phyloP scores from a whole-genome alignment of 169 alveolate genomes.

The Cystoisospora suis region DNA sequence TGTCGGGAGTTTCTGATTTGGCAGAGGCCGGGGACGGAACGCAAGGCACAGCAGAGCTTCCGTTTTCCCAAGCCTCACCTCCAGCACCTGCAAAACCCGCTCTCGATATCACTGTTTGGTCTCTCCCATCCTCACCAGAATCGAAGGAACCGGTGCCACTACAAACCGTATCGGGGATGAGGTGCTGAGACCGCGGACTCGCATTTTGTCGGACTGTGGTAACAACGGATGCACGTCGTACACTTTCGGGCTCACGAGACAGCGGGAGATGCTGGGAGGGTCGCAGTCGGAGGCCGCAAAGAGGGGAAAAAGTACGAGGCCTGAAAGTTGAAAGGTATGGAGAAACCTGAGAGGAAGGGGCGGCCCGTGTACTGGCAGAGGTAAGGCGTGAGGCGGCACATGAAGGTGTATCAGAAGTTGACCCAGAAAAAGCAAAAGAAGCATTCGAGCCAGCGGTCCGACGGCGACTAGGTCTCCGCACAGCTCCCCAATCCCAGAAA shows the following conservation, averaged over 20 bases:
- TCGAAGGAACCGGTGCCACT: not conserved
- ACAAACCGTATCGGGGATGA: not conserved
- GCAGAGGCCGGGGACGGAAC: not conserved
- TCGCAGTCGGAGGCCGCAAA: not conserved
- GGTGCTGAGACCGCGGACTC: not conserved
- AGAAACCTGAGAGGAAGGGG: not conserved
- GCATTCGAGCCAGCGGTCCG: not conserved
- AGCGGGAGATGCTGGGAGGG: not conserved
- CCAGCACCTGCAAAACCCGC: not conserved
- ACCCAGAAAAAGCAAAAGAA: too few relatives aligned
- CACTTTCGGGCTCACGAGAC: not conserved
- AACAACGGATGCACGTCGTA: not conserved
- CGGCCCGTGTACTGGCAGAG: too few relatives aligned
- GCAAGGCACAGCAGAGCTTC: not conserved
- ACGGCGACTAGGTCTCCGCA: not conserved
- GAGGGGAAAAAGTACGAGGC: not conserved
- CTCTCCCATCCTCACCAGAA: not conserved
- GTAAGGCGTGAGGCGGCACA: not conserved
- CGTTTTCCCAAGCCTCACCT: not conserved
- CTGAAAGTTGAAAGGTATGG: too few relatives aligned
- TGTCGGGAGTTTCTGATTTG: not conserved
- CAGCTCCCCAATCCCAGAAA: not conserved
- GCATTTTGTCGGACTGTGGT: not conserved
- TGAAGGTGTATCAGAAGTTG: not conserved
- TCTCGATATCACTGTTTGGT: not conserved